Evolutionary conservation across 108 stramenopile species (phyloP).

Genomic region (Nitzschia sp.): DNA sequence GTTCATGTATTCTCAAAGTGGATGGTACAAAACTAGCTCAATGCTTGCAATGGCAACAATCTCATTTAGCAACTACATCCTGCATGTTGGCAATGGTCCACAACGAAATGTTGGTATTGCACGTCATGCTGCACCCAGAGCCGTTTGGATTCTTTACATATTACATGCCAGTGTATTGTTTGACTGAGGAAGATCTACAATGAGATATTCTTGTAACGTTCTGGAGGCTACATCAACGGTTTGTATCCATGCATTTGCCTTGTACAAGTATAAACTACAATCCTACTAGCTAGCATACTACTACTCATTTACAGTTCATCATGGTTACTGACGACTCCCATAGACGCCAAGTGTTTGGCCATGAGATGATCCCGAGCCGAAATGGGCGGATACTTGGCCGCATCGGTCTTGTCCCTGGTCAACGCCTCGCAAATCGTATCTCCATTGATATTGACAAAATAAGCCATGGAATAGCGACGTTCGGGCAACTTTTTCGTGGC

Average conservation of each 20-base stretch:
- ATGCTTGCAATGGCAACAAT: constrained; percentile 82
- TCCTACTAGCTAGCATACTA: no score
- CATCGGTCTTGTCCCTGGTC: constrained; percentile 24
- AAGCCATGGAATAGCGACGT: constrained; percentile 79
- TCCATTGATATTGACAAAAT: constrained; percentile 80
- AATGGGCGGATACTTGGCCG: constrained; percentile 51
- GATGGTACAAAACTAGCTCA: constrained; percentile 76
- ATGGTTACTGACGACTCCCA: constrained; percentile 15
- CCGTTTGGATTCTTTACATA: constrained; percentile 81
- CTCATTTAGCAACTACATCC: constrained; percentile 48
- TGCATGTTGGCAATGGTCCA: constrained; percentile 79
- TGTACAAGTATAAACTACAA: background rate
- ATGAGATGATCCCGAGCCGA: constrained; percentile 65
- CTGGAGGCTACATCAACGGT: background rate
- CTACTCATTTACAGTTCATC: constrained; percentile 10
- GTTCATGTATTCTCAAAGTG: constrained; percentile 73
- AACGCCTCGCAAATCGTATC: constrained; percentile 57
- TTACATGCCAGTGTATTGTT: constrained; percentile 71
- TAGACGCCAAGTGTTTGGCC: constrained; percentile 50
- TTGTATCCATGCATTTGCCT: background rate
- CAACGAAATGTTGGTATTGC: constrained; percentile 85
- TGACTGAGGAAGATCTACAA: constrained; percentile 29
- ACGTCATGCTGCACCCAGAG: constrained; percentile 70
- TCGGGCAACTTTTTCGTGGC: background rate
- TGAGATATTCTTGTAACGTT: background rate